A percentile compares a stretch with the other conserved stretches of the same genome.
phyloP scores from a whole-genome alignment of 768 basidiomycete genomes.

The Rhizopogon vesiculosus region DNA sequence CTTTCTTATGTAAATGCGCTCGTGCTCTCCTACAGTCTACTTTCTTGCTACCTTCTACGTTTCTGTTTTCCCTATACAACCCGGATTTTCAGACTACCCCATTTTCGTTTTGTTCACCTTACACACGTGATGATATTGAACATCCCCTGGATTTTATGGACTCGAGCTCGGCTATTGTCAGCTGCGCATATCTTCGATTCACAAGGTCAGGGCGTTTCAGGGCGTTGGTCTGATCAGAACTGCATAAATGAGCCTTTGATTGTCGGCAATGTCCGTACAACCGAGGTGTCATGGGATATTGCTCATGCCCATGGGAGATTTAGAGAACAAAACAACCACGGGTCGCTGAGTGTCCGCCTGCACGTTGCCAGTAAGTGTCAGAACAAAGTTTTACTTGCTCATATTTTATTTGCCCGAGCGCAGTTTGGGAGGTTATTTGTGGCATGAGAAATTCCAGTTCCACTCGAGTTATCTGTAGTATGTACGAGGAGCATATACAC shows the following conservation, averaged over 20 bases:
- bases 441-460: constrained; percentile 19
- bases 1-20: constrained; percentile 15
- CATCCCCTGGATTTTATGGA: not conserved
- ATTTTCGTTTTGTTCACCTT: constrained; percentile 13
- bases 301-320: constrained; percentile 10
- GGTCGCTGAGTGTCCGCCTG: constrained; percentile 12
- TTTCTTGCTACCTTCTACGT: constrained; percentile 8
- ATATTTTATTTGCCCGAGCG: constrained; percentile 1
- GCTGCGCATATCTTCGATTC: constrained; percentile 4
- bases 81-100: constrained; percentile 8
- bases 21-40: constrained; percentile 12
- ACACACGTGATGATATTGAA: constrained; percentile 1
- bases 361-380: constrained; percentile 8
- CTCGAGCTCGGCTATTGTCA: not conserved
- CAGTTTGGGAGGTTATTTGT: constrained; percentile 1
- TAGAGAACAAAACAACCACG: constrained; percentile 3
- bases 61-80: constrained; percentile 4
- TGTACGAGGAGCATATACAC: not conserved
- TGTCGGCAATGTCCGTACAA: constrained; percentile 3
- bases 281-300: constrained; percentile 4
- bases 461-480: not conserved
- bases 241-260: not conserved
- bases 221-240: not conserved
- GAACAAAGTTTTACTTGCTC: not conserved
- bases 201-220: constrained; percentile 6